phyloP scores from a whole-genome alignment of 768 basidiomycete genomes.

The Suillus bovinus region DNA sequence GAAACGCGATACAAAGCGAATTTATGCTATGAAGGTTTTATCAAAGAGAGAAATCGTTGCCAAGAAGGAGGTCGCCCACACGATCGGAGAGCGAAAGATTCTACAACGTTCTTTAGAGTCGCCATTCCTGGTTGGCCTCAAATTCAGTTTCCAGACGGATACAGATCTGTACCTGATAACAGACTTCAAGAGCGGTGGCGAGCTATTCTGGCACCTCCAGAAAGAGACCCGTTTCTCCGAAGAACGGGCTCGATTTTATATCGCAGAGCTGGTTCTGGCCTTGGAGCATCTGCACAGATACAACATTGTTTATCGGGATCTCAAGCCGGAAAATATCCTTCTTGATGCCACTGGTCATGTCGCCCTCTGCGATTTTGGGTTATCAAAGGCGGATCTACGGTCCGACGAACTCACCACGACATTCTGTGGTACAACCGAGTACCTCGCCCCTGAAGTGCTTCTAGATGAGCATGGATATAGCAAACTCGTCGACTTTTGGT shows the following conservation, averaged over 20 bases:
- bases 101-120: conserved; percentile 90
- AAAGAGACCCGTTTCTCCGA: conserved; percentile 92
- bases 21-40: conserved; percentile 99
- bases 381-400: conserved; percentile 93
- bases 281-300: conserved; percentile 98
- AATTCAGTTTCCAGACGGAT: conserved; percentile 98
- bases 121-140: conserved; percentile 97
- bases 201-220: conserved; percentile 98
- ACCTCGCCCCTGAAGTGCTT: conserved; percentile 98
- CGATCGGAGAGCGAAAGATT: conserved; percentile 99
- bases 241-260: conserved; percentile 93
- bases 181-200: conserved; percentile 98
- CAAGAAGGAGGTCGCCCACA: conserved; percentile 99
- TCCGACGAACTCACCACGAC: conserved; percentile 97
- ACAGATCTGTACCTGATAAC: conserved; percentile 94
- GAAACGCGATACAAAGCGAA: conserved; percentile 96
- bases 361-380: conserved; percentile 96
- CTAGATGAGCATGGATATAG: conserved; percentile 98
- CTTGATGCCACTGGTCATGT: conserved; percentile 98
- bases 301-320: conserved; percentile 92
- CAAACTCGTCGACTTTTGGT: conserved; percentile 99
- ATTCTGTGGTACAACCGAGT: conserved; percentile 98
- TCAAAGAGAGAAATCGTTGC: conserved; percentile 99
- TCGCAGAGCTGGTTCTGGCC: conserved; percentile 93
- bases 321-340: conserved; percentile 98